phyloP scores from a whole-genome alignment of 208 protist species.

The Trypanosoma congolense region DNA sequence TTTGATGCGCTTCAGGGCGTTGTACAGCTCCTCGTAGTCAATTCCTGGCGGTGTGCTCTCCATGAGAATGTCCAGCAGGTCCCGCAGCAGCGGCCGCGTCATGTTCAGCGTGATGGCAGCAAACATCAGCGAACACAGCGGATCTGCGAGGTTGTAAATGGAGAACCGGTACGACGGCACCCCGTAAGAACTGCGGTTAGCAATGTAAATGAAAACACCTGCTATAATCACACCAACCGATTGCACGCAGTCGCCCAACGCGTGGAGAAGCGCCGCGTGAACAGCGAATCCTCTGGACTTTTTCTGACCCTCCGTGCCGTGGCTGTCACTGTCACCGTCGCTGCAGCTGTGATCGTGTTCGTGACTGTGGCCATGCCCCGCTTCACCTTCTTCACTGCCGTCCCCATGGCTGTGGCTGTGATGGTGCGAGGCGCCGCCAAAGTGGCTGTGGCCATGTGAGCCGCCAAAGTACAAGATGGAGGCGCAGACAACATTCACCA shows the following conservation, averaged over 20 bases:
- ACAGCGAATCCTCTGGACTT: slow-evolving; percentile 52
- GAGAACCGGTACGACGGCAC: slow-evolving; percentile 43
- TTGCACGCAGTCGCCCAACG: slow-evolving; percentile 88
- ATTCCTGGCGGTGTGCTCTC: slow-evolving; percentile 74
- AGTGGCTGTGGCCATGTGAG: slow-evolving; percentile 59
- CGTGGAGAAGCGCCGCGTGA: slow-evolving; percentile 83
- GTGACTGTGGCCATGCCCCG: background rate
- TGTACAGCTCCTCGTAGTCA: slow-evolving; percentile 45
- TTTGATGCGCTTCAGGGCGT: slow-evolving; percentile 44
- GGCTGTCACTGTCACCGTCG: background rate
- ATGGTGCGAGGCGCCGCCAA: slow-evolving; percentile 24
- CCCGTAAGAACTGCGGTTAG: slow-evolving; percentile 42
- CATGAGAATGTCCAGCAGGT: slow-evolving; percentile 87
- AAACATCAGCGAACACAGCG: slow-evolving; percentile 83
- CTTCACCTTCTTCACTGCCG: no score
- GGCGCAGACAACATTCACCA: slow-evolving; percentile 83
- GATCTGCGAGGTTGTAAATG: slow-evolving; percentile 85
- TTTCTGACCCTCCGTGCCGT: slow-evolving; percentile 7
- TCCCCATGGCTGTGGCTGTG: slow-evolving; percentile 72
- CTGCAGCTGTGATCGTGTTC: slow-evolving; percentile 4
- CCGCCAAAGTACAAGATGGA: slow-evolving; percentile 81
- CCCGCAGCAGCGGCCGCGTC: slow-evolving; percentile 55
- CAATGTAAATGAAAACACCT: slow-evolving; percentile 72
- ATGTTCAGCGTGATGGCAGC: slow-evolving; percentile 86
- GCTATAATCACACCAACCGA: slow-evolving; percentile 84